phyloP scores from a whole-genome alignment of 2,329 filamentous ascomycete species.

The Verruconis gallopava region DNA sequence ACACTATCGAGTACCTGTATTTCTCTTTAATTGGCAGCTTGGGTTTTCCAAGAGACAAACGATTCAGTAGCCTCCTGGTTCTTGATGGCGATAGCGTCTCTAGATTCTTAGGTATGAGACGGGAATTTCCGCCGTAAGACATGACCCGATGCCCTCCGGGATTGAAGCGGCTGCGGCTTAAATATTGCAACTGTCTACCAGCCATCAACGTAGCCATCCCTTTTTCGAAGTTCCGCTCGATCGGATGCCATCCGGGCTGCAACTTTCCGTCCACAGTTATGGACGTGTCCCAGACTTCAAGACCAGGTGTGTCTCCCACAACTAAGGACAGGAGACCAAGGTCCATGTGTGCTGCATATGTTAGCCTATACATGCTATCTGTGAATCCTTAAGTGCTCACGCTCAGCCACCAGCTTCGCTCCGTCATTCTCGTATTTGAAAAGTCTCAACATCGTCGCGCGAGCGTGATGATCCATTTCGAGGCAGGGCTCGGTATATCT shows the following conservation, averaged over 20 bases:
- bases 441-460: slow-evolving; percentile 23
- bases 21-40: slow-evolving; percentile 8
- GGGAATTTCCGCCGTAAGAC: slow-evolving; percentile 18
- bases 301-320: slow-evolving; percentile 23
- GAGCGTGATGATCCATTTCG: slow-evolving; percentile 14
- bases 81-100: not conserved
- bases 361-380: not conserved
- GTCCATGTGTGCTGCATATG: slow-evolving; percentile 19
- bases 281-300: slow-evolving; percentile 17
- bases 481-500: slow-evolving; percentile 9
- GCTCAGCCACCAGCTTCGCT: slow-evolving; percentile 23
- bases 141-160: slow-evolving; percentile 25
- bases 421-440: slow-evolving; percentile 25
- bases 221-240: slow-evolving; percentile 19
- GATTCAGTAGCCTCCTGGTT: not conserved
- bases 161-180: slow-evolving; percentile 19
- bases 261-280: slow-evolving; percentile 16
- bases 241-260: slow-evolving; percentile 14
- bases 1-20: slow-evolving; percentile 25
- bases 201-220: slow-evolving; percentile 18
- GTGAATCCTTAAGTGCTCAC: slow-evolving; percentile 5
- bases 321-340: slow-evolving; percentile 23
- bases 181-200: slow-evolving; percentile 20
- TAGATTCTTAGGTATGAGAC: not conserved
- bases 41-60: slow-evolving; percentile 1